Percentiles rank a stretch among this genome's conserved stretches.
These are phyloP conservation scores for Morella rubra DNA, from an alignment of 306 rosid genomes.

Conservation along the genomic window DNA sequence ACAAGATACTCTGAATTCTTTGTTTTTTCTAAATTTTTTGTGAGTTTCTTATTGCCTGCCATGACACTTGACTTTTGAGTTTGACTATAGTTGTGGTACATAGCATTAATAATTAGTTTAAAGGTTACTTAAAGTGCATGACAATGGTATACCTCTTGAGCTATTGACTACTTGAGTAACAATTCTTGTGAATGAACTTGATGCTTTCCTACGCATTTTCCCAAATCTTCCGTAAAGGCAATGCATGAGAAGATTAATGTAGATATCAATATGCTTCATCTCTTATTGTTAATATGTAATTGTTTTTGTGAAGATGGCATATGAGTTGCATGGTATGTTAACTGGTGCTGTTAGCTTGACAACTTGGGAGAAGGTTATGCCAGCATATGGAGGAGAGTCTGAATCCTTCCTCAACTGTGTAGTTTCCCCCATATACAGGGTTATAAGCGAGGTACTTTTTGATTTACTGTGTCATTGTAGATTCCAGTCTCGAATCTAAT, in stretches of 20 bases:
- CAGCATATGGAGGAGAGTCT: slow-evolving; percentile 84
- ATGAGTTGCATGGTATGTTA: slow-evolving; percentile 79
- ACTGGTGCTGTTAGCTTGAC: slow-evolving; percentile 63
- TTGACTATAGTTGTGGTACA: background rate
- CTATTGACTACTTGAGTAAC: background rate
- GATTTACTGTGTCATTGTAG: slow-evolving; percentile 7
- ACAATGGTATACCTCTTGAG: background rate
- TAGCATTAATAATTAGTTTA: background rate
- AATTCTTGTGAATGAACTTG: background rate
- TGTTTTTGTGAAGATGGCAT: slow-evolving; percentile 65
- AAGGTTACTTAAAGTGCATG: background rate
- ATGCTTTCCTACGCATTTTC: background rate
- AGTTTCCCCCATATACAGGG: slow-evolving; percentile 69
- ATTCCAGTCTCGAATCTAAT: slow-evolving; percentile 29
- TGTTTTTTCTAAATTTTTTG: background rate
- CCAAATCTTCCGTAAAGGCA: background rate
- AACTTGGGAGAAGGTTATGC: slow-evolving; percentile 96
- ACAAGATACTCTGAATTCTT: background rate
- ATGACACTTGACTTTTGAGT: background rate
- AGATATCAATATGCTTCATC: slow-evolving; percentile 5
- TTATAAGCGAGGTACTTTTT: slow-evolving; percentile 59
- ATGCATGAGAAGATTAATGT: background rate
- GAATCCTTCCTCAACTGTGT: slow-evolving; percentile 81
- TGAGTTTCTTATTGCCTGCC: background rate
- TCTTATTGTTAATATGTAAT: slow-evolving; percentile 5